These are phyloP conservation scores for Rubroboletus satanas DNA, from an alignment of 768 basidiomycete genomes.

Conservation along the genomic window DNA sequence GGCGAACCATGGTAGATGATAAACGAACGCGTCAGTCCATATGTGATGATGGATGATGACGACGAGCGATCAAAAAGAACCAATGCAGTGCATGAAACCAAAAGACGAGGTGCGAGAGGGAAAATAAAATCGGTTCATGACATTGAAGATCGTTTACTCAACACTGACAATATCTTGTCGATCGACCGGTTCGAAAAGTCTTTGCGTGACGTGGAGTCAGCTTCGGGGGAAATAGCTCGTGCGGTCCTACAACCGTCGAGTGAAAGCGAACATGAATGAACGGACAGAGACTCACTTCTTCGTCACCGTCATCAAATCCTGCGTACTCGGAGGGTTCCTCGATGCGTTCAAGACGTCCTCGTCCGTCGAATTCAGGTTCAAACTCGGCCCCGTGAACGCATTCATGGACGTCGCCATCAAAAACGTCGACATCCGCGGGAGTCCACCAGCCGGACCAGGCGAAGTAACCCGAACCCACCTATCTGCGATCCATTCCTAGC, in stretches of 20 bases:
- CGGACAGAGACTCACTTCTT: slow-evolving; percentile 70
- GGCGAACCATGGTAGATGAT: not conserved
- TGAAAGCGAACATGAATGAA: slow-evolving; percentile 5
- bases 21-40: not conserved
- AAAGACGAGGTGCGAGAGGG: not conserved
- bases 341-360: slow-evolving; percentile 82
- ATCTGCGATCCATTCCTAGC: slow-evolving; percentile 54
- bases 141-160: slow-evolving; percentile 36
- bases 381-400: slow-evolving; percentile 75
- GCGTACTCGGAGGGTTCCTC: slow-evolving; percentile 80
- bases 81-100: not conserved
- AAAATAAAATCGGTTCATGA: not conserved
- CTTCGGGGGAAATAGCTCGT: slow-evolving; percentile 95
- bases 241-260: slow-evolving; percentile 57
- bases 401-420: slow-evolving; percentile 86
- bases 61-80: slow-evolving; percentile 7
- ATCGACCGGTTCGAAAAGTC: slow-evolving; percentile 94
- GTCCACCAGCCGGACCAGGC: slow-evolving; percentile 43
- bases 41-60: not conserved
- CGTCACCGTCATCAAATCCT: slow-evolving; percentile 94
- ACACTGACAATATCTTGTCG: slow-evolving; percentile 85
- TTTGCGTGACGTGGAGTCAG: slow-evolving; percentile 77
- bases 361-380: slow-evolving; percentile 76
- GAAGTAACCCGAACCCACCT: slow-evolving; percentile 47
- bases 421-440: slow-evolving; percentile 79